Base-by-base conservation (phyloP, 202 grass and related monocot genomes). In the Bolboschoenoplectus hybrid region DNA sequence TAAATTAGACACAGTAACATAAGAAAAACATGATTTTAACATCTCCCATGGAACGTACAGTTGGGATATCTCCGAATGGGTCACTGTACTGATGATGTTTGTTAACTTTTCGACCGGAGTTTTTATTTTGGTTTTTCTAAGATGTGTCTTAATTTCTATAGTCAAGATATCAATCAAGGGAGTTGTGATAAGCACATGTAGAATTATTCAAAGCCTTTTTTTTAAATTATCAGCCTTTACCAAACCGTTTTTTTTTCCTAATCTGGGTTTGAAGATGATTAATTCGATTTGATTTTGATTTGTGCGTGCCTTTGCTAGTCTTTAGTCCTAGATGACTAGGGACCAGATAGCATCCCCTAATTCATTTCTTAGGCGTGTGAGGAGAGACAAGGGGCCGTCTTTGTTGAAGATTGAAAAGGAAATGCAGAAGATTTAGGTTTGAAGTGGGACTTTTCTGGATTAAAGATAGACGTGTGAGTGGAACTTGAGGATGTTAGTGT, bases 401-500 rank as follows among this genome's bases (percentile, higher is more conserved):
- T 83, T 68, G 61, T 83, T 83, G 81, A 83, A 68, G 47, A 47
- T 50, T 68, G 57, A 35, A 44, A 64, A 64, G 9, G 61, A 39
- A 47, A 82, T 67, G 40, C 3, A 67, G 81, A 65, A 65, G 41
- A 55, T 67, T 68, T 77, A 55, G 73, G 73, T 77, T 77, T 77
- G 49, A 55, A 56, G 26, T 55, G 73, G 49, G 70, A 9, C 26
- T 53, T 77, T 53, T 74, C 40, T 38, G 49, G 32, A 56, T 55
- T 56, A 17, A 77, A 38, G 49, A 55, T 35, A 77, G 55, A 55
- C 73, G 49, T 56, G 73, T 9, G 49, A 17, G 50, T 77, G 73
- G 47, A 77, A 77, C 56, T 77, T 77, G 26, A 39, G 72, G 73
- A 5, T 77, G 73, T 77, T 77, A 56, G 73, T 77, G 73, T 77